Evolutionary conservation across 345 rosid genomes (phyloP).

Genomic region (Eucalyptus virginea): DNA sequence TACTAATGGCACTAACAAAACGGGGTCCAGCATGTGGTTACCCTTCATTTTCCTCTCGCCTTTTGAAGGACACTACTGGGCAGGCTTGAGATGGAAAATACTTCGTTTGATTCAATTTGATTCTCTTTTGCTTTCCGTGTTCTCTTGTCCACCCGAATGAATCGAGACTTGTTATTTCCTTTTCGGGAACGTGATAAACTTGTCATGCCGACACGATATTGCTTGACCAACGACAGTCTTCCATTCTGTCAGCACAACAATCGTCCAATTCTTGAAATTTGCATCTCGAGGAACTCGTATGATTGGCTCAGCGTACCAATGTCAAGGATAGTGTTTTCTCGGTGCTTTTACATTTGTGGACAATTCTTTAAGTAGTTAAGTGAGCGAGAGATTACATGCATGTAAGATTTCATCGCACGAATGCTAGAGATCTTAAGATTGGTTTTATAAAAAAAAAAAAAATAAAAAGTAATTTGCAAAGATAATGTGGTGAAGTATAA

Average conservation of each 20-base stretch:
- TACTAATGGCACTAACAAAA: background rate
- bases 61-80: background rate
- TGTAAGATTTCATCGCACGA: background rate
- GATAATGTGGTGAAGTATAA: background rate
- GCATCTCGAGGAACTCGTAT: background rate
- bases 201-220: background rate
- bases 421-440: background rate
- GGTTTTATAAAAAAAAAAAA: background rate
- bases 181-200: rapidly evolving
- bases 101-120: background rate
- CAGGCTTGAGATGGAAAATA: background rate
- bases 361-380: background rate
- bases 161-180: background rate
- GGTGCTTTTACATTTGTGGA: background rate
- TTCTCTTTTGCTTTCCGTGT: background rate
- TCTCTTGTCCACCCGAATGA: background rate
- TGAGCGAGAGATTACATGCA: background rate
- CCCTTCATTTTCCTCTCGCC: background rate
- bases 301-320: background rate
- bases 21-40: background rate
- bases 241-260: background rate
- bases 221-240: background rate
- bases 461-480: background rate
- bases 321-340: background rate
- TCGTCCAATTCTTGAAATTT: background rate